These are phyloP conservation scores for Chytridium lagenaria DNA, from an alignment of 371 early-diverging fungal genomes.

Conservation along the genomic window DNA sequence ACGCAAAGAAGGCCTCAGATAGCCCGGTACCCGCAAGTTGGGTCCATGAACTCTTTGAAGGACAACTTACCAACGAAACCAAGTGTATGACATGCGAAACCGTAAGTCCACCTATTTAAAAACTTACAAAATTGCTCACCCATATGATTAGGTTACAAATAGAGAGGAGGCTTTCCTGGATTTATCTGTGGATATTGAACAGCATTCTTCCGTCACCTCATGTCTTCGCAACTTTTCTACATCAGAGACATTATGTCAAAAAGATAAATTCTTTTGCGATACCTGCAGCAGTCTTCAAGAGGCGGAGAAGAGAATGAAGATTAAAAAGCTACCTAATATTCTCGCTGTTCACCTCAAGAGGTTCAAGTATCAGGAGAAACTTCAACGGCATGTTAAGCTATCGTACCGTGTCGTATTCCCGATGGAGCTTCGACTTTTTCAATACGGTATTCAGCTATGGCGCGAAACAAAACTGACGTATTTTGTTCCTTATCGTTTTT, in stretches of 20 bases:
- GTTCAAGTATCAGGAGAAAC: slow-evolving; percentile 93
- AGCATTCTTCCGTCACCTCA: slow-evolving; percentile 89
- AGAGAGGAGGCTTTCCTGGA: slow-evolving; percentile 95
- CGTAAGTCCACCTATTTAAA: too few species aligned
- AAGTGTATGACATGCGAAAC: slow-evolving; percentile 95
- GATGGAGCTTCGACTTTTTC: slow-evolving; percentile 87
- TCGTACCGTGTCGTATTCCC: slow-evolving; percentile 95
- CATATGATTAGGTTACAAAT: slow-evolving; percentile 77
- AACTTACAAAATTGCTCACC: too few species aligned
- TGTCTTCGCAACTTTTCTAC: slow-evolving; percentile 94
- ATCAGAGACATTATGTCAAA: slow-evolving; percentile 86
- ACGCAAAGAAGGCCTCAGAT: slow-evolving; percentile 10
- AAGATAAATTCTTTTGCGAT: slow-evolving; percentile 97
- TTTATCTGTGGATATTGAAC: slow-evolving; percentile 93
- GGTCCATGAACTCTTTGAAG: slow-evolving; percentile 96
- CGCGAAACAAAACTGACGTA: too few species aligned
- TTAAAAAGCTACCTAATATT: slow-evolving; percentile 91
- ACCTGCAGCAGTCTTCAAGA: slow-evolving; percentile 93
- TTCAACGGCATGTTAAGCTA: slow-evolving; percentile 89
- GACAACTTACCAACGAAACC: slow-evolving; percentile 93
- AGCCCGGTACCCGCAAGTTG: slow-evolving; percentile 65
- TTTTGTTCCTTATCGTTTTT: too few species aligned
- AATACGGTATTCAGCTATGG: too few species aligned
- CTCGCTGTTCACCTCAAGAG: slow-evolving; percentile 94
- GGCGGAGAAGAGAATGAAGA: slow-evolving; percentile 96